Conservation (phyloP, 495 filamentous ascomycete species). For the Daldinia bambusicola region DNA sequence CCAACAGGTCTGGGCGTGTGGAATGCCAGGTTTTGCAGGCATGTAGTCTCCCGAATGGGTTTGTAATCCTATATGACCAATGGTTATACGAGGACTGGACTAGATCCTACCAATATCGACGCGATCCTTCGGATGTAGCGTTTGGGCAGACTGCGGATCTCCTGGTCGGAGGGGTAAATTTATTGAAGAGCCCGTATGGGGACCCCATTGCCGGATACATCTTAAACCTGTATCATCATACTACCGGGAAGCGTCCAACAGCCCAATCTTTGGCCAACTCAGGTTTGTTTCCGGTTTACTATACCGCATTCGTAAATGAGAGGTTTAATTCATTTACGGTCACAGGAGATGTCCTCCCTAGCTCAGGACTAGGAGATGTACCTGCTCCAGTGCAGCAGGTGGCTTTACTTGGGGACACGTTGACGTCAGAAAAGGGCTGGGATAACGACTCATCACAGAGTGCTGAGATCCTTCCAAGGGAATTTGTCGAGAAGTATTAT, state of each 20-base stretch:
- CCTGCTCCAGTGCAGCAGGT: background rate
- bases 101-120: background rate
- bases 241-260: background rate
- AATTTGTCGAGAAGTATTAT: background rate
- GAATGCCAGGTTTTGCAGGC: background rate
- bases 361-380: background rate
- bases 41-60: background rate
- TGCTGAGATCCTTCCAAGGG: background rate
- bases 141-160: background rate
- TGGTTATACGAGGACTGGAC: background rate
- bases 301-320: background rate
- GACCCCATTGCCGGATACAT: background rate
- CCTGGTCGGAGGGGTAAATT: background rate
- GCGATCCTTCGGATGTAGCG: background rate
- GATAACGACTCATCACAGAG: background rate
- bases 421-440: background rate
- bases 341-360: background rate
- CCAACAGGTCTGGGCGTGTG: background rate
- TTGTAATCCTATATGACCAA: conserved; percentile 2
- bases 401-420: background rate
- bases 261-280: background rate
- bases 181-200: background rate
- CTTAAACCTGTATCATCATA: background rate
- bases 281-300: background rate
- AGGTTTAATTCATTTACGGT: background rate